A percentile compares a stretch with the other conserved stretches of the same genome.
Conservation (phyloP, 495 filamentous ascomycete species). For the Podospora conica region DNA sequence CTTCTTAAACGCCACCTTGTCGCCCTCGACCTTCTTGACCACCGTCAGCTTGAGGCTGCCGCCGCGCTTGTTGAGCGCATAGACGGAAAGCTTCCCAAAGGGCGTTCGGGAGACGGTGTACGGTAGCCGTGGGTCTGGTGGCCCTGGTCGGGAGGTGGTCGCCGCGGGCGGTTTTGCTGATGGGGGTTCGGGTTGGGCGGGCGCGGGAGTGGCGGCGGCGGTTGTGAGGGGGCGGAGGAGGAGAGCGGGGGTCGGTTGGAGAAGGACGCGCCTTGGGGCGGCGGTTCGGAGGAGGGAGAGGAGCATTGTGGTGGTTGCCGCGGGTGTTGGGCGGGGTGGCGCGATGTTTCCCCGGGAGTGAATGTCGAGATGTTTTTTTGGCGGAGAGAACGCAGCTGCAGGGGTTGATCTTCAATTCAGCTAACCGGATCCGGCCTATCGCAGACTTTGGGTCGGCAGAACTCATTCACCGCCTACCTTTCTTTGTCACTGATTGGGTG, state of each 20-base stretch:
- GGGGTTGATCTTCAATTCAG: neutral
- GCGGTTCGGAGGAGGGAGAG: neutral
- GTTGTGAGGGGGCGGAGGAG: neutral
- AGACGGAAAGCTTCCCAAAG: conserved; percentile 72
- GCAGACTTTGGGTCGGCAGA: neutral
- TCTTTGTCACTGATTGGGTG: neutral
- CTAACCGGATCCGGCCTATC: neutral
- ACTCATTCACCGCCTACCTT: conserved; percentile 2
- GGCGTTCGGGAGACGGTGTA: conserved; percentile 71
- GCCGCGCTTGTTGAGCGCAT: conserved; percentile 64
- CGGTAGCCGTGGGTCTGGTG: conserved; percentile 25
- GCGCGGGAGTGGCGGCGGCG: neutral
- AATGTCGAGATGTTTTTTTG: neutral
- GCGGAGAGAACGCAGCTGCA: neutral
- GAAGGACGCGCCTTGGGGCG: neutral
- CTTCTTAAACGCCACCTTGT: conserved; percentile 49
- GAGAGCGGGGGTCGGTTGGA: neutral
- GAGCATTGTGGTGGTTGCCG: neutral
- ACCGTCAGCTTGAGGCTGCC: conserved; percentile 70
- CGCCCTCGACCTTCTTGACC: conserved; percentile 73
- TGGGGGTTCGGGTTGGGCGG: neutral
- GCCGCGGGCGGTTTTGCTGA: neutral
- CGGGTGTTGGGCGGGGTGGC: neutral
- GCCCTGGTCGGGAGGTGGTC: neutral
- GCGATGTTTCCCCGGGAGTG: neutral